These are phyloP conservation scores for Aspergillus awamori DNA, from an alignment of 2,329 filamentous ascomycete genomes.

Conservation along the genomic window DNA sequence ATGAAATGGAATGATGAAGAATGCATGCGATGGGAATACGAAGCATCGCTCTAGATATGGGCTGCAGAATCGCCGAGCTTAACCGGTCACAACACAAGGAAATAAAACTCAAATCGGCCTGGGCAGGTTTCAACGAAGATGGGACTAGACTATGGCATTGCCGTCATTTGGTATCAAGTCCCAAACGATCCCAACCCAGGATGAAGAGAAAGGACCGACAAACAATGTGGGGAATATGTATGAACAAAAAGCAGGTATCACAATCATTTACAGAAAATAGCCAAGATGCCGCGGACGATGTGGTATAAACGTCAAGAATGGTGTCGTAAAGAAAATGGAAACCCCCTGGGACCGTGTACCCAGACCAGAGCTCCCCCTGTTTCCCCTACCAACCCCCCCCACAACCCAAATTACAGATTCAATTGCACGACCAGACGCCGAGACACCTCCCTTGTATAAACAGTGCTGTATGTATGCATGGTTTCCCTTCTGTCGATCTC, in stretches of 20 bases:
- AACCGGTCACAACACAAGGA: background rate
- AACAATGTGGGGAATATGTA: constrained; percentile 20
- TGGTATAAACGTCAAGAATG: constrained; percentile 24
- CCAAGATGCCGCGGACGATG: constrained; percentile 3
- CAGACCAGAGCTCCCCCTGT: background rate
- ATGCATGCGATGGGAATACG: too few species aligned
- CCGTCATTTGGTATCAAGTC: background rate
- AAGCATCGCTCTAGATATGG: too few species aligned
- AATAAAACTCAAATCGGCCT: background rate
- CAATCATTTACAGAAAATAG: constrained; percentile 27
- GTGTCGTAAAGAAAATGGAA: constrained; percentile 18
- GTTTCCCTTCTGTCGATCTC: constrained; percentile 2
- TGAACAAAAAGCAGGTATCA: constrained; percentile 9
- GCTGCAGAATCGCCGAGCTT: background rate
- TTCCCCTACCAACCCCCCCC: background rate
- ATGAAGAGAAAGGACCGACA: constrained; percentile 1
- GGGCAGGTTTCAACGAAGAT: too few species aligned
- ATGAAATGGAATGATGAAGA: too few species aligned
- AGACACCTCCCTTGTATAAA: constrained; percentile 25
- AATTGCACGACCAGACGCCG: constrained; percentile 15
- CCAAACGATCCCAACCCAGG: background rate
- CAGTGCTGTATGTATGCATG: constrained; percentile 3
- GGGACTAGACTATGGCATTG: background rate
- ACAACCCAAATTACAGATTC: constrained; percentile 18
- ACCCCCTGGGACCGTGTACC: background rate